Base-by-base conservation (phyloP, 768 basidiomycete species). In the Sarcomyxa edulis region DNA sequence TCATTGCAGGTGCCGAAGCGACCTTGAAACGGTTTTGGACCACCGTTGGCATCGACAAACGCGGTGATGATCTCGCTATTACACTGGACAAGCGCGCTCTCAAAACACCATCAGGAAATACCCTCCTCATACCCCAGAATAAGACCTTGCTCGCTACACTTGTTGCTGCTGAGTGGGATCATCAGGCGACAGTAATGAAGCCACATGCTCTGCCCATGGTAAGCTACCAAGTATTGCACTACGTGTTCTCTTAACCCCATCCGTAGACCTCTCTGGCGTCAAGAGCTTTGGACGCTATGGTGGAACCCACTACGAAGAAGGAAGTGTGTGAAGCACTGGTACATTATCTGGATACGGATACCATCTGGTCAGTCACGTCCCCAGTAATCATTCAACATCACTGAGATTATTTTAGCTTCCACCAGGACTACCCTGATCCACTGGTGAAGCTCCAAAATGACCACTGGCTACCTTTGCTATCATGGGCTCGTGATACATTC, bases 131-230 rank as follows among this genome's bases (percentile, higher is more conserved):
- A 10, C 93, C 93, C 1, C 59, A 64, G 33, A 66, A 74, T 44
- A 89, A 88, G 54, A 56, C 71, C 28, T 62, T 94, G 20, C 69
- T 87, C 15, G 92, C 94, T 1, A 70, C 88, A 1, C 71, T 96
- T 40, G 81, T 98, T 50, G 96, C 93, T 14, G 74, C 86, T 40
- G 96, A 99, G 65, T 99, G 96, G 96, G 93, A 99, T 52, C 86
- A 84, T 52, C 95, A 97, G 61, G 80, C 80, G 42, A 81, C 68
- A 5, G 52, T 94, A 1, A 55, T 97, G 45, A 97, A 94, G 59
- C 85, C 85, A 18, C 89, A 95, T 58, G 84, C 92, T 1, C 64
- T 99, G 18, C 93, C 96, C 11, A 77, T 96, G 76, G 95, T 96
- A 55, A 37, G 68, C 25, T 37, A 9, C 18, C 31, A 29, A 40